These are phyloP conservation scores for Nyssa sinensis DNA, from an alignment of 148 eudicot genomes.

Conservation along the genomic window DNA sequence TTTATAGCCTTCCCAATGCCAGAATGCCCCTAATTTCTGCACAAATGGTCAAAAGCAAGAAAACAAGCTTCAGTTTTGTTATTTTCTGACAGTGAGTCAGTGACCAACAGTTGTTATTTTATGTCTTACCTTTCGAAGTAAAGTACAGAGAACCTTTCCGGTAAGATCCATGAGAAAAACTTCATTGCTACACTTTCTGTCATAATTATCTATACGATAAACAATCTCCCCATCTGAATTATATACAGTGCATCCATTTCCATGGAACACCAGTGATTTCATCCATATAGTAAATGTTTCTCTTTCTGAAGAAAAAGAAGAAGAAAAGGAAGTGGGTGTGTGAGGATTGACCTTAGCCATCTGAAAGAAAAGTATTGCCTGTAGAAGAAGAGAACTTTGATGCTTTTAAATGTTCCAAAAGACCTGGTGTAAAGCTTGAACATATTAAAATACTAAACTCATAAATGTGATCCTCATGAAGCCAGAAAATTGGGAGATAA, in stretches of 20 bases:
- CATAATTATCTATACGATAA: conserved; percentile 60
- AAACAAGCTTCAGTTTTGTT: neutral
- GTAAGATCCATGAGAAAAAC: conserved; percentile 51
- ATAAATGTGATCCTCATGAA: neutral
- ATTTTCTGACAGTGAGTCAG: neutral
- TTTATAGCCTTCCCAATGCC: conserved; percentile 47
- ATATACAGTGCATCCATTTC: conserved; percentile 55
- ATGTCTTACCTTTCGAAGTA: conserved; percentile 39
- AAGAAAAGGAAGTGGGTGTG: conserved; percentile 20
- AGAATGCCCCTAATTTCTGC: conserved; percentile 34
- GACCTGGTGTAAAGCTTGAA: neutral
- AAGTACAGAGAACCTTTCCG: conserved; percentile 48
- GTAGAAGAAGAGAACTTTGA: neutral
- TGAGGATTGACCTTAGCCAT: conserved; percentile 45
- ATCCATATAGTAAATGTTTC: conserved; percentile 55
- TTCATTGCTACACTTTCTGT: conserved; percentile 32
- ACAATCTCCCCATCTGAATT: conserved; percentile 47
- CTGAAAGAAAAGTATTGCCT: neutral
- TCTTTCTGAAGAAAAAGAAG: conserved; percentile 15
- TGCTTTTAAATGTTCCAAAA: neutral
- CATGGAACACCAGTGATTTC: conserved; percentile 47
- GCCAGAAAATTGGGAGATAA: neutral
- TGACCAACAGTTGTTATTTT: neutral
- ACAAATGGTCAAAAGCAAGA: neutral
- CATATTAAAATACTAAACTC: no score